Evolutionary conservation across 306 rosid genomes (phyloP).

Genomic region (Inga oerstediana): DNA sequence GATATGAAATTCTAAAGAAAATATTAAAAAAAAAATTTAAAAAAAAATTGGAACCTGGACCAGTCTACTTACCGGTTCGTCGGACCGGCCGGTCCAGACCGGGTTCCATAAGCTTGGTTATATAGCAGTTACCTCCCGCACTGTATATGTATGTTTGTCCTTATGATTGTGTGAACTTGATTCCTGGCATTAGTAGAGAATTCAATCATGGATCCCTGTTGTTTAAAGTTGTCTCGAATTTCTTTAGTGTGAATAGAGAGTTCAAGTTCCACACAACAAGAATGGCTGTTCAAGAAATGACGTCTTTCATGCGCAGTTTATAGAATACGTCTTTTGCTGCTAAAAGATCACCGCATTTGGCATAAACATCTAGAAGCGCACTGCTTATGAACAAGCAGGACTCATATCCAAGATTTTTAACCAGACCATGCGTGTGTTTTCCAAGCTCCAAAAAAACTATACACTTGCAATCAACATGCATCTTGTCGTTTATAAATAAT

Average conservation of each 20-base stretch:
- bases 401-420: conserved; percentile 67
- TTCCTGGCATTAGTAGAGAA: not conserved
- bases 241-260: not conserved
- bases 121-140: not conserved
- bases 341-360: conserved; percentile 74
- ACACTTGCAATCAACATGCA: conserved; percentile 40
- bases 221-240: not conserved
- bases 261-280: conserved; percentile 44
- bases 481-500: no score
- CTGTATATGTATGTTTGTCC: not conserved
- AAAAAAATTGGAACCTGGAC: no score
- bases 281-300: conserved; percentile 84
- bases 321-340: conserved; percentile 58
- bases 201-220: not conserved
- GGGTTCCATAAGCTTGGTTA: no score
- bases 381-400: conserved; percentile 76
- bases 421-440: conserved; percentile 68
- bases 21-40: no score
- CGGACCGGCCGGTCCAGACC: no score
- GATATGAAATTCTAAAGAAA: no score
- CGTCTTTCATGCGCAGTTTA: conserved; percentile 59
- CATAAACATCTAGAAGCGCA: conserved; percentile 80
- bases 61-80: no score
- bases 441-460: conserved; percentile 73
- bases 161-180: not conserved